phyloP scores from a whole-genome alignment of 768 basidiomycete species.

The Termitomyces heimii region DNA sequence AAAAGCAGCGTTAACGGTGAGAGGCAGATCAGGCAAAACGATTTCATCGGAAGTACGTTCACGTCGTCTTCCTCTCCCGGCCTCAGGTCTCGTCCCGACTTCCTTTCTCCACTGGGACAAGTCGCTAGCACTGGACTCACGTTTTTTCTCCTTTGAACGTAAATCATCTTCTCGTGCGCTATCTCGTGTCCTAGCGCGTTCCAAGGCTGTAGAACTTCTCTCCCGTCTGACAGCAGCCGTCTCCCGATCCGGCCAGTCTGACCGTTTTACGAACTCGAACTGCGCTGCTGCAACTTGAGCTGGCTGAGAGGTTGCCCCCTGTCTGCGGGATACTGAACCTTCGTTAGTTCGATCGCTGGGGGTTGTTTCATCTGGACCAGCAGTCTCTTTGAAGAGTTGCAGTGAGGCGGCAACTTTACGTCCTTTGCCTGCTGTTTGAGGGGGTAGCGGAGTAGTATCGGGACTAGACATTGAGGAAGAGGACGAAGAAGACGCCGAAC shows the following conservation, averaged over 20 bases:
- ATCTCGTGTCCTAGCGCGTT: constrained; percentile 53
- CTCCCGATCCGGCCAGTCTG: constrained; percentile 83
- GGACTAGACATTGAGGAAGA: constrained; percentile 27
- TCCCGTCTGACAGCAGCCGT: constrained; percentile 63
- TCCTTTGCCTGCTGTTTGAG: constrained; percentile 47
- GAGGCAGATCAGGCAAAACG: constrained; percentile 23
- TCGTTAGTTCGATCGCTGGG: constrained; percentile 25
- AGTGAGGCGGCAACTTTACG: constrained; percentile 82
- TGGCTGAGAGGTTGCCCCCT: constrained; percentile 32
- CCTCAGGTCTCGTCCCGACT: constrained; percentile 32
- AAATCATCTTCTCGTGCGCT: constrained; percentile 23
- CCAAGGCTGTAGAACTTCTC: constrained; percentile 56
- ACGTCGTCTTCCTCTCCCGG: constrained; percentile 54
- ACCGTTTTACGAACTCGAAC: constrained; percentile 78
- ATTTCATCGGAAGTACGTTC: constrained; percentile 45
- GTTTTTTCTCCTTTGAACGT: constrained; percentile 29
- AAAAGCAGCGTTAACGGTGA: constrained; percentile 19
- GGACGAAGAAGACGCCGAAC: constrained; percentile 25
- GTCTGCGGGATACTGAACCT: constrained; percentile 19
- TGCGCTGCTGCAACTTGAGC: constrained; percentile 59
- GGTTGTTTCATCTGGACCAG: constrained; percentile 29
- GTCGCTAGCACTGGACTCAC: constrained; percentile 41
- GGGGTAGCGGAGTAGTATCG: constrained; percentile 20
- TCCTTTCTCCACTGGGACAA: constrained; percentile 56
- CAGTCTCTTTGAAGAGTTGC: constrained; percentile 77